Base-by-base conservation (phyloP, 2,329 filamentous ascomycete genomes). In the Knufia fluminis region DNA sequence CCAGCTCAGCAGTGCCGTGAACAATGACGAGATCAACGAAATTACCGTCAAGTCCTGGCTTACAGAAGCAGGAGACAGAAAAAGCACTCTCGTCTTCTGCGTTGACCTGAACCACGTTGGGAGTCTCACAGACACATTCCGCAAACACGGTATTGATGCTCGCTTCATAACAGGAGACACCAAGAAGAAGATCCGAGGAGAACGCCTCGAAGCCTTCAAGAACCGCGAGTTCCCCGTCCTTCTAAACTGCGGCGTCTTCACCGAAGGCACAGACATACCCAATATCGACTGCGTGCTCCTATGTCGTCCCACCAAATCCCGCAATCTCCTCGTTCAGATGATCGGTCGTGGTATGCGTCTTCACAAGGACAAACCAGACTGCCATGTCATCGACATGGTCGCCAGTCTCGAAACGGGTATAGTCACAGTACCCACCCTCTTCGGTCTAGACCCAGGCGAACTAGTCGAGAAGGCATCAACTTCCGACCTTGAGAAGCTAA, bases 301-400 rank as follows among this genome's bases (percentile, higher is more conserved):
- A 7, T 89, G 85, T 2, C 75, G 92, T 20, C 92, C 92, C 0
- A 98, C 92, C 1, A 82, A 83, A 58, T 97, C 92, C 14, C 81
- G 86, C n/a, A 97, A 96, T 59, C 71, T 98, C 2, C 78, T 98
- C 1, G 81, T 97, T 1, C 92, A 98, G 67, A 98, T 98, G 92
- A 95, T 98, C 54, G 92, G 92, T 0, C 79, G 92, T 59, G 92
- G 92, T 3, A 86, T 98, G 80, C 80, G 92, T 36, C 70, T 96
- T 33, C 77, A 87, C 63, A 73, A 82, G 1, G 85, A 78, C 10
- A 98, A 98, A 66, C 71, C 82, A 33, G 80, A 97, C 61, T 98
- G 92, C 59, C 92, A 97, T 64, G 75, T 98, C 52, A 94, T 98
- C 60, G 92, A 98, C 66, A 89, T 98, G 80, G 92, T 97, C 0